Evolutionary conservation across 148 eudicot species (phyloP), one percentile per base, ranked within the genome.

Genomic region (Salicornia ramosissima): DNA sequence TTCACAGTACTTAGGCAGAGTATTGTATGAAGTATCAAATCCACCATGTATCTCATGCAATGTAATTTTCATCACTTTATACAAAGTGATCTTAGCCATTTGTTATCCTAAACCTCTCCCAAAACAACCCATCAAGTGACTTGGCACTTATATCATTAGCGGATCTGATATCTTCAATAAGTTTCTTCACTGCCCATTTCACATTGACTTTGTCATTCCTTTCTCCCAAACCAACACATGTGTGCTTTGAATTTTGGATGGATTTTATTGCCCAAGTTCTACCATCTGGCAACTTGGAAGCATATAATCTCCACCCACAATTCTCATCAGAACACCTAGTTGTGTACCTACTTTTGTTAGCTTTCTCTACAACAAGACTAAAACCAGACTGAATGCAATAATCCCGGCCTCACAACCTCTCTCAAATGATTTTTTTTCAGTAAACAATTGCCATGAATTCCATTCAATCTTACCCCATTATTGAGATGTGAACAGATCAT

Each of bases 341-440:
- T 4, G 68, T 63, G 46, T 34, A 50, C 6, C 61, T 71, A 1
- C 4, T 2, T 0, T 36, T 61, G 3, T 63, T 46, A 13, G 36
- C 36, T 9, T 36, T 62, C 2, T 52, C n/a, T 14, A 62, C 60
- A 3, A 63, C 40, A 2, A 71, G 3, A 0, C 4, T 16, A 25
- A 71, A 61, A 1, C 67, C 67, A 19, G 21, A 43, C 10, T 71
- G 60, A 0, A 71, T 42, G 28, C 58, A 33, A 33, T 21, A 71
- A 10, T 71, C 67, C 7, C 56, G n/a, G n/a, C n/a, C n/a, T 71
- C 0, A 71, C 14, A 7, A 71, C 59, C 21, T 47, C 55, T 34
- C 52, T 61, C 5, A 61, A 15, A 6, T 71, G 74, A n/a, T 12
- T 61, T 29, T 16, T 49, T 59, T 10, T 71, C 13, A 0, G 43